Percentiles rank a stretch among this genome's conserved stretches.
phyloP scores from a whole-genome alignment of 2,329 filamentous ascomycete genomes.

The Aspergillus novoparasiticus region DNA sequence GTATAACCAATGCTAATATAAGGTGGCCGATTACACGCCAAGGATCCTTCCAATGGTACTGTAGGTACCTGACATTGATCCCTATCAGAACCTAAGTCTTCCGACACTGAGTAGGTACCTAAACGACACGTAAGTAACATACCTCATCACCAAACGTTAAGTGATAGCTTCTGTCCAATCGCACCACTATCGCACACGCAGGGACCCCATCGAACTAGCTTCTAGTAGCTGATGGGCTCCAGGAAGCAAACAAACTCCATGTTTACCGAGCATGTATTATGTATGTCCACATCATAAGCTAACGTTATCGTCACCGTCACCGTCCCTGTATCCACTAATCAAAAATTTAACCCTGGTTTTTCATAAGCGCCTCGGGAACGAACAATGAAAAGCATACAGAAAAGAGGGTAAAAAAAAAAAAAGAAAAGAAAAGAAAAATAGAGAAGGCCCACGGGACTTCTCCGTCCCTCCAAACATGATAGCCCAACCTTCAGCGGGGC shows the following conservation, averaged over 20 bases:
- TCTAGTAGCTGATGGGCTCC: neutral
- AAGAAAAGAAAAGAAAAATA: neutral
- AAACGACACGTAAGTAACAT: slow-evolving; percentile 1
- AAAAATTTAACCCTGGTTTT: neutral
- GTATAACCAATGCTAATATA: neutral
- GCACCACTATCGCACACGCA: neutral
- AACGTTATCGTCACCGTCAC: neutral
- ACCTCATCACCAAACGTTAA: neutral
- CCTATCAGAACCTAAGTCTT: neutral
- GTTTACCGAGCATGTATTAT: neutral
- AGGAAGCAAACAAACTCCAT: slow-evolving; percentile 1
- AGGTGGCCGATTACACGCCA: neutral
- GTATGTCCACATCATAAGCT: neutral
- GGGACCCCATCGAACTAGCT: neutral
- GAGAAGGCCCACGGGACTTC: neutral
- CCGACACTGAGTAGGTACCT: neutral
- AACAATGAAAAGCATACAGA: neutral
- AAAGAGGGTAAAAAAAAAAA: neutral
- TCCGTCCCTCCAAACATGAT: neutral
- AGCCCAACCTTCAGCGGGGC: slow-evolving; percentile 5
- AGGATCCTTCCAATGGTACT: neutral
- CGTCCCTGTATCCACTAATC: neutral
- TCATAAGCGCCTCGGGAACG: neutral
- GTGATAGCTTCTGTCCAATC: neutral
- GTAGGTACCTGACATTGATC: neutral